Percentiles rank a stretch among this genome's conserved stretches.
Conservation (phyloP, 805 yeast genomes). For the Myxozyma vanderwaltii region DNA sequence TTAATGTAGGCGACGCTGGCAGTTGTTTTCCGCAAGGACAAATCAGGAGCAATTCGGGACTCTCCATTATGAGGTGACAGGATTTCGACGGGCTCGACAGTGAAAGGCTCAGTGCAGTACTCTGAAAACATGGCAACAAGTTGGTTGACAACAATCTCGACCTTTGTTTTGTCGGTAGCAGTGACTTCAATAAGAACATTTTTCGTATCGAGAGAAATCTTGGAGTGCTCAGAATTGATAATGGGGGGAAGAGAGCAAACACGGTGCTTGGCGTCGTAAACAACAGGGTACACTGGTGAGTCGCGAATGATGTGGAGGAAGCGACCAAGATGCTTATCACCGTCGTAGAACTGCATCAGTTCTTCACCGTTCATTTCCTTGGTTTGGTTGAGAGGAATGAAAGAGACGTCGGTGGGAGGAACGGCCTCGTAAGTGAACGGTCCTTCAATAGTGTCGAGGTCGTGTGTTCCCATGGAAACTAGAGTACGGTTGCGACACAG, state of each 20-base stretch:
- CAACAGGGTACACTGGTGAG: slow-evolving; percentile 88
- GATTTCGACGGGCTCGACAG: slow-evolving; percentile 83
- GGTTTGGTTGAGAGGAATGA: slow-evolving; percentile 47
- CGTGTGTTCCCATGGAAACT: slow-evolving; percentile 99
- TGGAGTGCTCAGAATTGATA: slow-evolving; percentile 88
- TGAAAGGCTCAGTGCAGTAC: slow-evolving; percentile 76
- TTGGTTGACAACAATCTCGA: slow-evolving; percentile 88
- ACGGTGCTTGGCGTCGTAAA: slow-evolving; percentile 70
- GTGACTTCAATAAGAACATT: slow-evolving; percentile 92
- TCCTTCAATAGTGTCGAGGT: slow-evolving; percentile 73
- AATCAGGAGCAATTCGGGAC: slow-evolving; percentile 73
- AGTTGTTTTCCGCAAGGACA: slow-evolving; percentile 64
- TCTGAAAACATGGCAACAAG: slow-evolving; percentile 94
- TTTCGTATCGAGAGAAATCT: slow-evolving; percentile 79
- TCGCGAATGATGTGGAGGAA: slow-evolving; percentile 84
- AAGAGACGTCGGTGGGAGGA: slow-evolving; percentile 69
- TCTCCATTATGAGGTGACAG: slow-evolving; percentile 78
- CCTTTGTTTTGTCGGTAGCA: slow-evolving; percentile 93
- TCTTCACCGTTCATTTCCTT: slow-evolving; percentile 67
- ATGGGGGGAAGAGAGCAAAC: slow-evolving; percentile 96
- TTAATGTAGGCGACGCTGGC: slow-evolving; percentile 86
- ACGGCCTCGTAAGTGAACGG: slow-evolving; percentile 89
- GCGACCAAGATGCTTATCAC: slow-evolving; percentile 86
- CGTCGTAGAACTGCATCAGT: slow-evolving; percentile 85
- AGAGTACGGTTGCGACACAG: slow-evolving; percentile 95